Evolutionary conservation across 192 early-diverging fungal genomes (phyloP).

Genomic region (Gamsiella multidivaricata): DNA sequence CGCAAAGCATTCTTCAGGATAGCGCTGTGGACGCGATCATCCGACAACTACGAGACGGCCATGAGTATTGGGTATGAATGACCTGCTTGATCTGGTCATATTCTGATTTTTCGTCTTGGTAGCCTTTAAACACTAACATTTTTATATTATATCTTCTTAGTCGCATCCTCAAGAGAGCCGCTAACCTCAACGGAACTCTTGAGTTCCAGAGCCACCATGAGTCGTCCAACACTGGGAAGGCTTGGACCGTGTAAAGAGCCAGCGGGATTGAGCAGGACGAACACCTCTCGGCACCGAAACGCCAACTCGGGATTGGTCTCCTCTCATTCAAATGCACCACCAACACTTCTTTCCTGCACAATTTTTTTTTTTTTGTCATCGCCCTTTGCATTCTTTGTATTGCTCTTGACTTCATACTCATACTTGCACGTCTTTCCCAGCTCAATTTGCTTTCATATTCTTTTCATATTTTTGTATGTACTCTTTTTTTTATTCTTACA

Average conservation of each 20-base stretch:
- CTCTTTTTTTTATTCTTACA: too few species aligned
- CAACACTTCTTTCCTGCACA: neutral
- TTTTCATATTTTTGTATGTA: too few species aligned
- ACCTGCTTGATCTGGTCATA: neutral
- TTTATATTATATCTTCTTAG: conserved; percentile 1
- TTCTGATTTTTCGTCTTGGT: neutral
- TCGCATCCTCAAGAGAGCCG: conserved; percentile 40
- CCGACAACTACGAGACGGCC: conserved; percentile 62
- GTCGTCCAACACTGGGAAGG: conserved; percentile 26
- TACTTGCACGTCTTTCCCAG: too few species aligned
- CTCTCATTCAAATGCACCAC: too few species aligned
- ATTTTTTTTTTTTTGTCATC: neutral
- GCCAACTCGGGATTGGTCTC: neutral
- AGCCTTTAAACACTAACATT: neutral
- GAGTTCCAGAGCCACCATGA: conserved; percentile 53
- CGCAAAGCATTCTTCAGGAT: conserved; percentile 87
- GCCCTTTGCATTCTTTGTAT: neutral
- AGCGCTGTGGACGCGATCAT: conserved; percentile 83
- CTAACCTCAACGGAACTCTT: conserved; percentile 33
- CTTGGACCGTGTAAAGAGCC: conserved; percentile 44
- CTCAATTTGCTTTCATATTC: too few species aligned
- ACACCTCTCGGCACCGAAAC: neutral
- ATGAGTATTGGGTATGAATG: conserved; percentile 65
- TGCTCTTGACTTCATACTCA: too few species aligned
- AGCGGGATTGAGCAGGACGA: neutral